phyloP scores from a whole-genome alignment of 116 monocot genomes.

The Trichopus zeylanicus region DNA sequence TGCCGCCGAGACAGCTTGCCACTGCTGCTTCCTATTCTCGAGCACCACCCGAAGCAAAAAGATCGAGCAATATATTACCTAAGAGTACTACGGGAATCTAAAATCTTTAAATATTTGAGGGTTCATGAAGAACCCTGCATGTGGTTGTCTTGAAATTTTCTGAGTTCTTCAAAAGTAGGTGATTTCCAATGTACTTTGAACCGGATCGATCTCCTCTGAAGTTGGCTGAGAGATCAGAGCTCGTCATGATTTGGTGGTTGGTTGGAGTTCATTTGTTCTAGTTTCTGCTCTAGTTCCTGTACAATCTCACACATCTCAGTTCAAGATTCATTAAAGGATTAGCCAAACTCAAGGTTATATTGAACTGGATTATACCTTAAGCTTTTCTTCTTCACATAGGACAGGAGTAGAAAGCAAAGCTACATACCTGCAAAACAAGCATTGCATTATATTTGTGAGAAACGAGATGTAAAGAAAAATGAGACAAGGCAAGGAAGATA shows the following conservation, averaged over 20 bases:
- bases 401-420: conserved; percentile 75
- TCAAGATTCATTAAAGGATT: background rate
- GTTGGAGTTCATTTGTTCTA: conserved; percentile 42
- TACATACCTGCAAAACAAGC: conserved; percentile 44
- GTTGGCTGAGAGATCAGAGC: conserved; percentile 44
- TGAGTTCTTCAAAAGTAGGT: too few relatives aligned
- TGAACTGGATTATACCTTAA: conserved; percentile 39
- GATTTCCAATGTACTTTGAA: too few relatives aligned
- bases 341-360: background rate
- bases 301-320: background rate
- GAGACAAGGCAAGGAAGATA: background rate
- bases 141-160: too few relatives aligned
- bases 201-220: too few relatives aligned
- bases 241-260: conserved; percentile 53
- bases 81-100: too few relatives aligned
- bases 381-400: conserved; percentile 64
- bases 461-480: background rate
- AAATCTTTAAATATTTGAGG: too few relatives aligned
- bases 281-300: conserved; percentile 86
- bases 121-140: too few relatives aligned
- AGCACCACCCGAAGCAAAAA: too few relatives aligned
- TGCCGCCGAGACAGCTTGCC: too few relatives aligned
- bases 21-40: too few relatives aligned
- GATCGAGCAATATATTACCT: too few relatives aligned
- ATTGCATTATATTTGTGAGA: background rate